phyloP scores from a whole-genome alignment of 345 rosid genomes.

The Cardiospermum halicacabum region DNA sequence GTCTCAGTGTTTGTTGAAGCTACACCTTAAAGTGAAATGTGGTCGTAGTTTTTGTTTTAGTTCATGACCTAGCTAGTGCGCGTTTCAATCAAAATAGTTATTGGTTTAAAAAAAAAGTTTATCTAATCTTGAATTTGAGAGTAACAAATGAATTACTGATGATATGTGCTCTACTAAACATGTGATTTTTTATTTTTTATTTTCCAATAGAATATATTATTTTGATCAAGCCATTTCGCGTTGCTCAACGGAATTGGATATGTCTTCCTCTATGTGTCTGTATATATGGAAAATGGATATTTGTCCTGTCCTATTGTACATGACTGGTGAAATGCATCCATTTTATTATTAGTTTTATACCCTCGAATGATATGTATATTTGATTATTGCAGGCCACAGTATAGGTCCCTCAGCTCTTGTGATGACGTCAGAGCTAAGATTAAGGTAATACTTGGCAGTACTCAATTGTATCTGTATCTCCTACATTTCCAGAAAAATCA shows the following conservation, averaged over 20 bases:
- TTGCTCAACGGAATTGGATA: neutral
- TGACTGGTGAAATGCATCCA: neutral
- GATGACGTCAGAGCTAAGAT: neutral
- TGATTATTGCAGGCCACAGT: conserved; percentile 24
- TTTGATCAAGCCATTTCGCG: neutral
- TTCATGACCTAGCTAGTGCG: neutral
- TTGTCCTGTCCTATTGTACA: neutral
- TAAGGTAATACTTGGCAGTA: conserved; percentile 11
- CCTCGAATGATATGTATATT: neutral
- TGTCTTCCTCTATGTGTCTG: neutral
- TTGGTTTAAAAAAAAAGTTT: neutral
- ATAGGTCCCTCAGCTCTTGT: conserved; percentile 8
- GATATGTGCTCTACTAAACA: neutral
- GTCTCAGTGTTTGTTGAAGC: neutral
- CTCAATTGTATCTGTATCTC: neutral
- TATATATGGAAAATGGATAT: neutral
- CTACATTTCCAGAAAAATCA: neutral
- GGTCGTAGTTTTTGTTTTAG: neutral
- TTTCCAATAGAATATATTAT: neutral
- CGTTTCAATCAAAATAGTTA: neutral
- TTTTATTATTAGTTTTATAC: neutral
- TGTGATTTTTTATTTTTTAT: neutral
- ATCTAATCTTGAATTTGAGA: neutral
- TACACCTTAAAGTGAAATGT: neutral
- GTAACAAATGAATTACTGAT: neutral